Evolutionary conservation across 495 filamentous ascomycete species (phyloP), one percentile per base, ranked within the genome.

Genomic region (Hypoxylon subgilvum): DNA sequence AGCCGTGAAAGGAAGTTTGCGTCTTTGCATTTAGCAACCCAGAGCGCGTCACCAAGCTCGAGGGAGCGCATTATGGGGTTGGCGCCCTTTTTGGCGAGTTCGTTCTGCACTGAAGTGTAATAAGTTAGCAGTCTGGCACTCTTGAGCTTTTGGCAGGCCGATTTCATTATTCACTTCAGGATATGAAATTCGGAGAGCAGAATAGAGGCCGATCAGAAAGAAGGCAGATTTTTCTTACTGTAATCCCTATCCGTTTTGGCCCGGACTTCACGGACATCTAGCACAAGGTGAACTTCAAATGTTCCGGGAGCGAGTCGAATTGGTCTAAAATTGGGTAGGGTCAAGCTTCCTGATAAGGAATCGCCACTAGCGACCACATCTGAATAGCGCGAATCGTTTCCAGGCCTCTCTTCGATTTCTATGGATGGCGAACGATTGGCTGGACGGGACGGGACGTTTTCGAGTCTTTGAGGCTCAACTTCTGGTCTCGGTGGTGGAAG

Each of bases 211-310:
- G n/a, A n/a, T n/a, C n/a, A n/a, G n/a, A n/a, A n/a, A n/a, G n/a
- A n/a, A n/a, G n/a, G n/a, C n/a, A 34, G 31, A 34, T 5, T n/a
- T 10, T 45, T 4, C 61, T 64, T 64, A 64, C 61, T 87, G 66
- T 94, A 92, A 62, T 90, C 87, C 41, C 90, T 77, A 68, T 93
- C 89, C 35, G 81, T 83, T 56, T 84, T 87, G n/a, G 88, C 79
- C 38, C 88, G 83, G 22, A 92, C 79, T 77, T 95, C 90, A 17
- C 90, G 89, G 18, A 78, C 82, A 64, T 95, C 90, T 7, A 95
- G 76, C 14, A 94, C 73, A 2, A 95, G 74, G 28, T 90, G 81
- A 25, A 95, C 79, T 0, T 84, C 87, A 71, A 92, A 95, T 22
- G 79, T 79, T 4, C 82, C 80, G 0, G 87, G 84, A 0, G 79